Evolutionary conservation across 2,329 filamentous ascomycete genomes (phyloP), one percentile per base, ranked within the genome.

Genomic region (Penicillium sp.): DNA sequence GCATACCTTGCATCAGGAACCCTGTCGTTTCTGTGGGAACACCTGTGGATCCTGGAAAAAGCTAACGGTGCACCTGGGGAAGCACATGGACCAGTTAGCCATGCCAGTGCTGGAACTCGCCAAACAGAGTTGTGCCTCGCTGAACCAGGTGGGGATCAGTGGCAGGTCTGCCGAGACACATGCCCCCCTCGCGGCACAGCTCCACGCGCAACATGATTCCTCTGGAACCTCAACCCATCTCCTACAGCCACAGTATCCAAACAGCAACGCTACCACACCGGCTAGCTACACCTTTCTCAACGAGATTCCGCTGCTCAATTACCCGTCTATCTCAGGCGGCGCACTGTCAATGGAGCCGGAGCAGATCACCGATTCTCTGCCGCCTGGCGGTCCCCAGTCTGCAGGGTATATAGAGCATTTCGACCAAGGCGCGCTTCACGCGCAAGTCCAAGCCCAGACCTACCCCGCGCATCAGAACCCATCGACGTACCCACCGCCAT

Each of bases 11-110:
- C 3, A 80, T 82, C 81, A 89, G 9, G 90, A 95, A 70, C 82
- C 87, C 13, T 96, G 91, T 68, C 83, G 87, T 37, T 95, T 95
- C 74, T 95, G 91, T 64, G 86, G 86, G 52, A 90, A 86, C 68
- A 77, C 81, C 10, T 91, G 89, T 68, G 82, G 81, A 29, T 88
- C 83, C 33, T 95, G 89, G 89, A 95, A 95, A 78, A 95, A 95
- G 72, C 75, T 95, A 52, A 95, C 88, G 0, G 89, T 93, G n/a
- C 91, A 95, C 70, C 72, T 95, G 66, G 89, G 89, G 43, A 92
- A 92, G 69, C 91, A 96, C 67, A 93, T 96, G 89, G 89, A 95
- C 69, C 84, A 89, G 57, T 87, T 95, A 64, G 88, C 88, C 61
- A 80, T 95, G 64, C 90, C 91, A 0, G 81, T 95, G 28, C 75